Base-by-base conservation (phyloP, 192 early-diverging fungal genomes). In the Mortierella antarctica region DNA sequence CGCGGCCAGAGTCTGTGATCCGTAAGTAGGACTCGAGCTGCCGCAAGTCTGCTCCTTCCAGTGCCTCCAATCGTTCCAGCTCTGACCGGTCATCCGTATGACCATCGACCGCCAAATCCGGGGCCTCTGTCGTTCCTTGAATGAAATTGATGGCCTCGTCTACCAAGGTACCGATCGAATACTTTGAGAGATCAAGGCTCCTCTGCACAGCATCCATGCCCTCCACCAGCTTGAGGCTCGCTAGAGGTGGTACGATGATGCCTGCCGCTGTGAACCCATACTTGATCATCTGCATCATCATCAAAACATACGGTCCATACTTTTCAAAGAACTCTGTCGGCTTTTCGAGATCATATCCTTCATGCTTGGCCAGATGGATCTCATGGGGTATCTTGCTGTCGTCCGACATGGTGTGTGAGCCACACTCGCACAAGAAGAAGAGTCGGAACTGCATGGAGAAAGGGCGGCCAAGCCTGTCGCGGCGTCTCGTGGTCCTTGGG, bases 371-470 rank as follows among this genome's bases (percentile, higher is more conserved):
- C 15, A 77, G 15, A 64, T 77, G 67, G 48, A 69, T 50, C 9
- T 53, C 47, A 54, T 58, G 57, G 9, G 11, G n/a, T 48, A 55
- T 47, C 42, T 46, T 44, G 46, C 39, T 10, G n/a, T 50, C 17
- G 41, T 56, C 15, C 7, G 67, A 42, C 56, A 21, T 41, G 0
- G 74, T 69, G 21, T 69, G 74, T 0, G 23, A 49, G 4, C 74
- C 74, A 46, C 74, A 74, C 65, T 74, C 72, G 23, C 72, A 74
- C 21, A 74, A 46, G 49, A 74, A 74, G 44, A 48, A 61, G 5
- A 74, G 58, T 5, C 44, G 57, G 57, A 74, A 74, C 51, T 74
- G 57, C 44, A 46, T 66, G 4, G 40, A 13, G 51, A 53, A 52
- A 5, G 39, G 47, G n/a, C n/a, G 40, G 12, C 20, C 18, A 4